Conservation (phyloP, 495 filamentous ascomycete species). For the Pyrenula aspistea region DNA sequence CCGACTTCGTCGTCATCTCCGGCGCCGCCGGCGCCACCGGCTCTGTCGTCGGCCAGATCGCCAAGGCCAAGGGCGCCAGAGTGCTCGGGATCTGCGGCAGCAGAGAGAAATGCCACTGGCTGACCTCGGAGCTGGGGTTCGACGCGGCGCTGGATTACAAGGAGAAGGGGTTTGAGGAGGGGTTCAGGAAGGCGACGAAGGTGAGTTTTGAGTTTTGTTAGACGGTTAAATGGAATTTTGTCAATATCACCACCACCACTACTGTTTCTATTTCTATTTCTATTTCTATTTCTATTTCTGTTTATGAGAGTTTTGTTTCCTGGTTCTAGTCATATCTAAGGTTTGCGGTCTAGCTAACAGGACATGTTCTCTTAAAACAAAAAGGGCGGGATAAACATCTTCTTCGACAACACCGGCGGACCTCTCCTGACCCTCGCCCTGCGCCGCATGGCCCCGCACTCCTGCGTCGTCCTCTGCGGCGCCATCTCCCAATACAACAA, state of each 20-base stretch:
- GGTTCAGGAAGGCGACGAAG: conserved; percentile 32
- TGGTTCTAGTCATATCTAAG: no score
- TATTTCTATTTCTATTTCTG: no score
- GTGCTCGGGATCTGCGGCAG: conserved; percentile 41
- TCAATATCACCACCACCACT: no score
- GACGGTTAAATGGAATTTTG: no score
- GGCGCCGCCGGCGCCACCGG: conserved; percentile 64
- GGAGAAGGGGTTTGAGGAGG: conserved; percentile 35
- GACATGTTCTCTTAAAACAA: background rate
- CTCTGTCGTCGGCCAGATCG: conserved; percentile 56
- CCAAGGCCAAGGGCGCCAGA: conserved; percentile 44
- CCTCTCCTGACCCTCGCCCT: conserved; percentile 43
- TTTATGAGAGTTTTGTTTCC: no score
- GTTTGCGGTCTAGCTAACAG: no score
- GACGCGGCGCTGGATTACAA: conserved; percentile 46
- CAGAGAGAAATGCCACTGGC: conserved; percentile 34
- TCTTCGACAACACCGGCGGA: conserved; percentile 45
- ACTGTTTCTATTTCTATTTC: no score
- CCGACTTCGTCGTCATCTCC: conserved; percentile 55
- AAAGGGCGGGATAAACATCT: conserved; percentile 39
- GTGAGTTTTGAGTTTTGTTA: no score
- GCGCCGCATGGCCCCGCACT: conserved; percentile 28
- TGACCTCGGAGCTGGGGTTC: conserved; percentile 36
- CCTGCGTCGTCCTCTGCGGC: conserved; percentile 41
- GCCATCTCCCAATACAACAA: conserved; percentile 41